Evolutionary conservation across 805 yeast genomes (phyloP), one percentile per base, ranked within the genome.

Genomic region (Teunomyces kruisii): DNA sequence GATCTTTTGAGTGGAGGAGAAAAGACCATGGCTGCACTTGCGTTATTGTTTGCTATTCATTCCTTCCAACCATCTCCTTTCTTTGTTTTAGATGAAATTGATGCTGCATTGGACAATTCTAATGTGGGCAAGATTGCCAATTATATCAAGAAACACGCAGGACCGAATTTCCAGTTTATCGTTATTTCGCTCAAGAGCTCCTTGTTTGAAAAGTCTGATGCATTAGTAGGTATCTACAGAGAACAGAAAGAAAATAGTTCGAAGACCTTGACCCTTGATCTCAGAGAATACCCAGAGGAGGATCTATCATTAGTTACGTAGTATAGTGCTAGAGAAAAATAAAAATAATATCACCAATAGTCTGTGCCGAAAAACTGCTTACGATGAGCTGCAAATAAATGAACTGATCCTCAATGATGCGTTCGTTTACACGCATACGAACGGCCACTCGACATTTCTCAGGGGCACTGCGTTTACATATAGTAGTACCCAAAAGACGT

Each of bases 61-160:
- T 83, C 95, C 0, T 86, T 72, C 65, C 92, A 84, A 42, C 97
- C 97, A 2, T 85, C 97, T 1, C 99, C 99, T 27, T 94, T 94
- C 61, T 92, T 94, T 61, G 96, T 94, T 0, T 70, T 94, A 35
- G 99, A 94, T 63, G 99, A 94, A 66, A 90, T 94, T n/a, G 99
- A 94, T 68, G 98, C 99, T 0, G 98, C 98, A 0, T 76, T 94
- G 47, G 99, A 94, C 65, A 84, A 87, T 48, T 81, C 88, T 17
- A 94, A 94, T 58, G 97, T 94, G 17, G 80, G 80, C 43, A 81
- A 81, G 57, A 83, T 94, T 46, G 97, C 97, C n/a, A 82, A 81
- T 47, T 94, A 91, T 60, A 88, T 94, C 48, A 76, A 76, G 41
- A 79, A 77, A 48, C 83, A 86, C 54, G 83, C 92, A 2, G 85